These are phyloP conservation scores for Erythrophleum fordii DNA, from an alignment of 306 rosid species.

Conservation along the genomic window DNA sequence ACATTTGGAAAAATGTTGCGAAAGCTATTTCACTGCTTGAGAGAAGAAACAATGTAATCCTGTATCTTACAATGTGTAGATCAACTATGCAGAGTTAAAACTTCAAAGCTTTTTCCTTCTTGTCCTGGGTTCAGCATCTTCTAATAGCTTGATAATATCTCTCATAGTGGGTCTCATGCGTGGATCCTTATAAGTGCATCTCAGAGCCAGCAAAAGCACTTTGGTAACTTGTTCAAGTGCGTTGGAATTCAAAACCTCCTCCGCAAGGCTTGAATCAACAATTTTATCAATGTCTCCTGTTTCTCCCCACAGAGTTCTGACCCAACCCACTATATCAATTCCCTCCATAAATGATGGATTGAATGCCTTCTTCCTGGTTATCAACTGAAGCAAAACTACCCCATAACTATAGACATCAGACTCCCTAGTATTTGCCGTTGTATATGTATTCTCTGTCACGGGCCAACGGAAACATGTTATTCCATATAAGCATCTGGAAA, in stretches of 20 bases:
- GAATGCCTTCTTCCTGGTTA: slow-evolving; percentile 69
- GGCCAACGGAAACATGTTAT: slow-evolving; percentile 5
- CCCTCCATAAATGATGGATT: slow-evolving; percentile 59
- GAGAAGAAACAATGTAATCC: not conserved
- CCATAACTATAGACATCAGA: slow-evolving; percentile 82
- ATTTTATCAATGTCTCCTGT: slow-evolving; percentile 50
- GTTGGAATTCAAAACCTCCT: slow-evolving; percentile 50
- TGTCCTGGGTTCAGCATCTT: slow-evolving; percentile 36
- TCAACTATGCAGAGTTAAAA: not conserved
- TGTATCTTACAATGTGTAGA: too few relatives aligned
- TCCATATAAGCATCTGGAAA: not conserved
- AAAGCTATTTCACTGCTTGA: not conserved
- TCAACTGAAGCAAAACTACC: slow-evolving; percentile 77
- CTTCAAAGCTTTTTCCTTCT: slow-evolving; percentile 28
- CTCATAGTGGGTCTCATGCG: slow-evolving; percentile 67
- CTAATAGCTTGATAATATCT: slow-evolving; percentile 54
- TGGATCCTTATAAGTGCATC: slow-evolving; percentile 66
- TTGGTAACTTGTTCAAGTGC: slow-evolving; percentile 49
- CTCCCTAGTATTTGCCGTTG: slow-evolving; percentile 52
- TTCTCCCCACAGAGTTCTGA: slow-evolving; percentile 54
- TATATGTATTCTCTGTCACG: slow-evolving; percentile 69
- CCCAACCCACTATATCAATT: slow-evolving; percentile 58
- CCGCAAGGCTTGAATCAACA: slow-evolving; percentile 59
- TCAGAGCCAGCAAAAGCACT: slow-evolving; percentile 61
- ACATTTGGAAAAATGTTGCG: not conserved